Evolutionary conservation across 2,329 filamentous ascomycete genomes (phyloP).

Genomic region (Cladosporium sp.): DNA sequence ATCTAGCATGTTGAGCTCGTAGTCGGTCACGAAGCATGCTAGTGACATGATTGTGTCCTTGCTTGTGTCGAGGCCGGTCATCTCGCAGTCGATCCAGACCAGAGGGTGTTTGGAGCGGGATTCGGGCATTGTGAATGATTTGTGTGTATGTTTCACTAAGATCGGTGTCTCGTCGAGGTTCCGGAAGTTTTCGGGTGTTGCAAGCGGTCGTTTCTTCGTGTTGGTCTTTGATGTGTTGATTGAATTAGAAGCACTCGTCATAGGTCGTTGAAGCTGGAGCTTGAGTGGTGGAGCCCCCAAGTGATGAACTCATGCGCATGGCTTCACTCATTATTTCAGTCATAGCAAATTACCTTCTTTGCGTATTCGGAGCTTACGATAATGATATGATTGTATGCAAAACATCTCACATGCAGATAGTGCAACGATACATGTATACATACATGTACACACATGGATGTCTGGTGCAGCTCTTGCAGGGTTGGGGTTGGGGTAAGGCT

Average conservation of each 20-base stretch:
- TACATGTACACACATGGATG: not conserved
- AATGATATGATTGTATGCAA: not conserved
- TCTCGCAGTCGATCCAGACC: slow-evolving; percentile 91
- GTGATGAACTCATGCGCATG: not conserved
- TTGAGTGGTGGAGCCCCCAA: not conserved
- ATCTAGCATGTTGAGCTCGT: slow-evolving; percentile 74
- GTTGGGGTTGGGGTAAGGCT: not conserved
- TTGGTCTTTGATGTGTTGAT: not conserved
- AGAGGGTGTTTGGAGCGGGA: slow-evolving; percentile 64
- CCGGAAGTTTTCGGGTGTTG: not conserved
- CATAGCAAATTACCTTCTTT: not conserved
- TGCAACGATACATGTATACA: not conserved
- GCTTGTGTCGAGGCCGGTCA: slow-evolving; percentile 83
- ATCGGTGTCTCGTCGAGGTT: not conserved
- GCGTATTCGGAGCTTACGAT: not conserved
- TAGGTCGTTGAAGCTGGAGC: not conserved
- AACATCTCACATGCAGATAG: not conserved
- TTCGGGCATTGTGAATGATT: slow-evolving; percentile 41
- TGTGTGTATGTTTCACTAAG: not conserved
- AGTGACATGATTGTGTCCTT: slow-evolving; percentile 87
- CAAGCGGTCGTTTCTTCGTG: not conserved
- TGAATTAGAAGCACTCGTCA: not conserved
- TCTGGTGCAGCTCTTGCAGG: not conserved
- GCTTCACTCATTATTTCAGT: not conserved
- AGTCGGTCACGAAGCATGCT: slow-evolving; percentile 86